These are phyloP conservation scores for Pleurotus tuoliensis DNA, from an alignment of 768 basidiomycete species.

Conservation along the genomic window DNA sequence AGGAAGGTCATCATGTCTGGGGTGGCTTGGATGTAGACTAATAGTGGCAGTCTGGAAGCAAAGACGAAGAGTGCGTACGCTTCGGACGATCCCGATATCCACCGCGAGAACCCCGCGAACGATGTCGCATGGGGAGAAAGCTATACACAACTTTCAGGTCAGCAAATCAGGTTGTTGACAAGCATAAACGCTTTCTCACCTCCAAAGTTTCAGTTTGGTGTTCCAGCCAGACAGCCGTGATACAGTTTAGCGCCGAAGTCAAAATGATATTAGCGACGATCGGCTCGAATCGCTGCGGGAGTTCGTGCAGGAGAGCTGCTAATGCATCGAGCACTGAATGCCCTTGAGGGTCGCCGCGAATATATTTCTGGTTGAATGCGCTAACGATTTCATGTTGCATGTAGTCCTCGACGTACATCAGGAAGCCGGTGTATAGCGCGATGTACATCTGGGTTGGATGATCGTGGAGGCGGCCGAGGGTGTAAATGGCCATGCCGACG, in stretches of 20 bases:
- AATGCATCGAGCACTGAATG: neutral
- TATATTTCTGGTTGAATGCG: neutral
- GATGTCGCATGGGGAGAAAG: neutral
- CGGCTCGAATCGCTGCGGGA: neutral
- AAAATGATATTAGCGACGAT: neutral
- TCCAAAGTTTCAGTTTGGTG: neutral
- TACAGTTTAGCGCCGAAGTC: neutral
- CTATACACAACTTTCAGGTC: neutral
- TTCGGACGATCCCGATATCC: constrained; percentile 6
- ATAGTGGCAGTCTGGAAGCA: neutral
- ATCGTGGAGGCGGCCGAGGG: neutral
- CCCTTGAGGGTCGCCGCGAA: neutral
- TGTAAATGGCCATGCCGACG: constrained; percentile 5
- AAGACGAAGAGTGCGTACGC: constrained; percentile 1
- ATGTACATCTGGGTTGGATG: neutral
- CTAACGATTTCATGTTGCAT: neutral
- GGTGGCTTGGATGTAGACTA: constrained; percentile 8
- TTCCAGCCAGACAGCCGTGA: constrained; percentile 1
- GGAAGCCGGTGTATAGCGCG: neutral
- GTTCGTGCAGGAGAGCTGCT: neutral
- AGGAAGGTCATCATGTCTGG: constrained; percentile 9
- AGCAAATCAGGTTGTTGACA: neutral
- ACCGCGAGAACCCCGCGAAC: constrained; percentile 4
- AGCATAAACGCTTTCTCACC: neutral
- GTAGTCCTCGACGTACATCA: constrained; percentile 6